These are phyloP conservation scores for Populus hybrid DNA, from an alignment of 441 rosid species.

Conservation along the genomic window DNA sequence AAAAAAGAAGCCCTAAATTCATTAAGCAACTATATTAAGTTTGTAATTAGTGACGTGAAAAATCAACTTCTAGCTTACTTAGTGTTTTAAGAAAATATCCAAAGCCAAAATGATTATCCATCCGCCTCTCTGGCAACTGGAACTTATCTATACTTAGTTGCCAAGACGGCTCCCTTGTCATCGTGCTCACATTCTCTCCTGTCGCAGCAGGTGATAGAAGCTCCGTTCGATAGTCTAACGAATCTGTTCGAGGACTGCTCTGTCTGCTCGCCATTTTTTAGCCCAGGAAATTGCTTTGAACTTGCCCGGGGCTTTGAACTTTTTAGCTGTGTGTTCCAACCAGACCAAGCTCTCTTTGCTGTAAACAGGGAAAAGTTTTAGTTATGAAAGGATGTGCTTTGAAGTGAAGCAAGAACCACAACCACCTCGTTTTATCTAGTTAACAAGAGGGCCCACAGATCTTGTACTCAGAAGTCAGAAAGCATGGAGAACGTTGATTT, in stretches of 20 bases:
- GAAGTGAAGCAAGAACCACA: not conserved
- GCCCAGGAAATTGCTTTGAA: not conserved
- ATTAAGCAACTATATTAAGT: too few species aligned
- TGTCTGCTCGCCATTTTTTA: slow-evolving; percentile 14
- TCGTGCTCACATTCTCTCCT: not conserved
- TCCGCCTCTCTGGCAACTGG: slow-evolving; percentile 21
- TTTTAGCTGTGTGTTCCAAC: not conserved
- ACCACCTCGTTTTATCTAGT: not conserved
- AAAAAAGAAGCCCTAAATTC: too few species aligned
- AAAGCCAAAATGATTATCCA: slow-evolving; percentile 18
- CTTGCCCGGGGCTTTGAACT: too few species aligned
- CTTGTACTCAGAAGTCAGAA: not conserved
- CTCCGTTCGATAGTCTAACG: slow-evolving; percentile 34
- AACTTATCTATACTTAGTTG: slow-evolving; percentile 31
- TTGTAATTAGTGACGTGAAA: too few species aligned
- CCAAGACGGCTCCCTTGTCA: slow-evolving; percentile 31
- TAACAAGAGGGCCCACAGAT: not conserved
- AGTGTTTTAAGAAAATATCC: not conserved
- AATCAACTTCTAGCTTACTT: not conserved
- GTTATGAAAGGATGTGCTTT: not conserved
- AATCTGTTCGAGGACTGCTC: slow-evolving; percentile 33
- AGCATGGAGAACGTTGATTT: not conserved
- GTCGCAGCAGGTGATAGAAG: slow-evolving; percentile 38
- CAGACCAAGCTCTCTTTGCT: not conserved
- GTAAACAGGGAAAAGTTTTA: not conserved